phyloP scores from a whole-genome alignment of 495 filamentous ascomycete species.

The Neurospora sp. region DNA sequence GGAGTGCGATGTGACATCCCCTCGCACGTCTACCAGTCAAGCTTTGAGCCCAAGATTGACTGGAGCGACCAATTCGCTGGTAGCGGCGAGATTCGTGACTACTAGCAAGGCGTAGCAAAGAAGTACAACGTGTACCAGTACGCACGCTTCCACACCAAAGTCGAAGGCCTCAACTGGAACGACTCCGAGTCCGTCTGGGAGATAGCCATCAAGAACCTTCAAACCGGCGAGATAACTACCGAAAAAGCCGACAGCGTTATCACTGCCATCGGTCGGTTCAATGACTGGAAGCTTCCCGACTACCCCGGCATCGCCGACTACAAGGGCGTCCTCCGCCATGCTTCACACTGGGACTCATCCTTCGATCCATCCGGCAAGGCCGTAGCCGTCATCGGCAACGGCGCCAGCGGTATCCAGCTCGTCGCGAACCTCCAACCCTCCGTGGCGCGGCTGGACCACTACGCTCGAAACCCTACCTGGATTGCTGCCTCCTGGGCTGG shows the following conservation, averaged over 20 bases:
- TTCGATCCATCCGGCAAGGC: constrained; percentile 40
- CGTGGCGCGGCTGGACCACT: constrained; percentile 48
- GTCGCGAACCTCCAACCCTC: constrained; percentile 45
- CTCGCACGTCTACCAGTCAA: constrained; percentile 59
- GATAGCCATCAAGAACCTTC: constrained; percentile 23
- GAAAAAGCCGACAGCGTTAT: constrained; percentile 41
- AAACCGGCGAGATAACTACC: constrained; percentile 23
- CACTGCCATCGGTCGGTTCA: constrained; percentile 45
- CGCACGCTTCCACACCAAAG: constrained; percentile 37
- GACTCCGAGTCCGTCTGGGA: constrained; percentile 41
- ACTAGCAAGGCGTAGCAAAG: constrained; percentile 48
- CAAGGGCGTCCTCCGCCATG: constrained; percentile 45
- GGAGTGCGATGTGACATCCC: constrained; percentile 64
- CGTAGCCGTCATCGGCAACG: constrained; percentile 51
- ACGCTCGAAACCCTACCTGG: constrained; percentile 58
- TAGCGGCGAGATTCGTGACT: constrained; percentile 53
- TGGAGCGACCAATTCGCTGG: constrained; percentile 59
- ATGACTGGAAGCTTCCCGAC: constrained; percentile 45
- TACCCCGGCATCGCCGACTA: constrained; percentile 47
- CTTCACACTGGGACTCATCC: constrained; percentile 38
- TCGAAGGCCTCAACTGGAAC: constrained; percentile 46
- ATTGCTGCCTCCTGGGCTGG: constrained; percentile 44
- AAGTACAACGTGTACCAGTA: constrained; percentile 55
- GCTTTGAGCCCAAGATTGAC: constrained; percentile 53
- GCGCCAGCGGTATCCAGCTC: constrained; percentile 47